Conservation (phyloP, 2,329 filamentous ascomycete genomes). For the Apiospora rasikravindrae region DNA sequence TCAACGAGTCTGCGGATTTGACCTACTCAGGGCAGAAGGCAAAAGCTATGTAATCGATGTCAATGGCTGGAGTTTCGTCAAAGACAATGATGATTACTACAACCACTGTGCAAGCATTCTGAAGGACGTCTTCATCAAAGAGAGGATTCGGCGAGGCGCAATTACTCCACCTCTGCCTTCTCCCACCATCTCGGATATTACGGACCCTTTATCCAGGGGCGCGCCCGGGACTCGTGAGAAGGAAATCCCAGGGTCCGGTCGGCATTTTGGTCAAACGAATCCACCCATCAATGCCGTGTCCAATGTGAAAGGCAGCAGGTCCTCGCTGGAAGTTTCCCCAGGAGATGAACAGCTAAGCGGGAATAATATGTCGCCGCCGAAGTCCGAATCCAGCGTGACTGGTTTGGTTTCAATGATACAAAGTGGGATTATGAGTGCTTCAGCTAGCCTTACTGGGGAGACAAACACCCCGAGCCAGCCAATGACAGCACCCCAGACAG, state of each 20-base stretch:
- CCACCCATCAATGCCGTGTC: conserved; percentile 23
- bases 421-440: conserved; percentile 40
- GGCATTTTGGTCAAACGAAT: conserved; percentile 25
- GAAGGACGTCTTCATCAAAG: conserved; percentile 84
- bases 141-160: conserved; percentile 70
- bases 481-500: conserved; percentile 6
- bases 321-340: conserved; percentile 25
- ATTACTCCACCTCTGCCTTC: conserved; percentile 61
- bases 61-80: conserved; percentile 99
- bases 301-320: conserved; percentile 26
- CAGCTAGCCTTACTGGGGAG: conserved; percentile 7
- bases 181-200: conserved; percentile 49
- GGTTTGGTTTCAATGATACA: conserved; percentile 40
- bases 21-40: conserved; percentile 84
- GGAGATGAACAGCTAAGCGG: conserved; percentile 31
- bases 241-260: conserved; percentile 37
- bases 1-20: conserved; percentile 94
- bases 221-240: conserved; percentile 33
- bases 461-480: conserved; percentile 5
- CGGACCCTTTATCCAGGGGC: conserved; percentile 39
- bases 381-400: conserved; percentile 32
- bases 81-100: conserved; percentile 99
- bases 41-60: conserved; percentile 98
- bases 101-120: conserved; percentile 87
- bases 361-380: conserved; percentile 27